Evolutionary conservation across 2,329 filamentous ascomycete species (phyloP).

Genomic region (Calcarisporium arbuscula): DNA sequence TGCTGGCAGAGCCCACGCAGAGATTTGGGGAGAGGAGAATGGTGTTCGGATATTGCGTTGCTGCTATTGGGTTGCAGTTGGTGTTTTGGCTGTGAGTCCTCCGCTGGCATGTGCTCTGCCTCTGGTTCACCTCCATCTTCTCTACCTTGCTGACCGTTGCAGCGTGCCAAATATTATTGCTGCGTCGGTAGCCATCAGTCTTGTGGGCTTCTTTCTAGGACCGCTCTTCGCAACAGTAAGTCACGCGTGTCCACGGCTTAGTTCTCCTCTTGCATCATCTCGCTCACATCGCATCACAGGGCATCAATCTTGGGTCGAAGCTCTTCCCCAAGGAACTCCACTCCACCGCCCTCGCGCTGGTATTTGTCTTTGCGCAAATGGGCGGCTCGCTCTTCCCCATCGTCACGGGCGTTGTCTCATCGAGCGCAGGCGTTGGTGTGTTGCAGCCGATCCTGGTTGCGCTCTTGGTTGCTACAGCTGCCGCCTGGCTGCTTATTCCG

Average conservation of each 20-base stretch:
- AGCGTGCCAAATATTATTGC: conserved; percentile 39
- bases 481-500: conserved; percentile 41
- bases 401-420: conserved; percentile 45
- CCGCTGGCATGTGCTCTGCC: not conserved
- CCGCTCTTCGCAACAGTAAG: conserved; percentile 51
- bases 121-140: not conserved
- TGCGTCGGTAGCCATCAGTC: conserved; percentile 45
- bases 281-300: conserved; percentile 29
- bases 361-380: conserved; percentile 51
- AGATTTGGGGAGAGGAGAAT: conserved; percentile 52
- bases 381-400: conserved; percentile 50
- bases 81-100: conserved; percentile 53
- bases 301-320: conserved; percentile 46
- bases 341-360: conserved; percentile 35
- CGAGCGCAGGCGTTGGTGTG: conserved; percentile 36
- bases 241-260: not conserved
- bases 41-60: conserved; percentile 45
- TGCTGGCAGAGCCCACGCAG: conserved; percentile 54
- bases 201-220: conserved; percentile 52
- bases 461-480: conserved; percentile 36
- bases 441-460: conserved; percentile 47
- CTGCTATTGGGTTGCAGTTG: conserved; percentile 48
- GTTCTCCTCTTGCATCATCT: not conserved
- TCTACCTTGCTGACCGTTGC: not conserved
- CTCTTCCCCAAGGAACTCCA: conserved; percentile 35